These are phyloP conservation scores for Samsoniella hepiali DNA, from an alignment of 2,329 filamentous ascomycete species.

Conservation along the genomic window DNA sequence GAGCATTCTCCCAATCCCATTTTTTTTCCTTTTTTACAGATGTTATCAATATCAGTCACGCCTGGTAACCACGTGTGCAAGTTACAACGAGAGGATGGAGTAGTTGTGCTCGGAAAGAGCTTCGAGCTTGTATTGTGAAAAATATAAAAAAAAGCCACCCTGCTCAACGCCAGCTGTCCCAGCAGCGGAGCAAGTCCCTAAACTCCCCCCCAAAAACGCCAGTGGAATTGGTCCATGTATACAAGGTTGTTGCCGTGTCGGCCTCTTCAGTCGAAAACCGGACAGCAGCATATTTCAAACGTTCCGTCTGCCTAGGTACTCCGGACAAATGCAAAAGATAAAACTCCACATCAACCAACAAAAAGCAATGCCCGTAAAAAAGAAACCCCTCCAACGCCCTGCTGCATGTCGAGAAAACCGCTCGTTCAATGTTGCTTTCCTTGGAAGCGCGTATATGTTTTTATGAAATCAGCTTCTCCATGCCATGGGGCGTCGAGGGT, in stretches of 20 bases:
- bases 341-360: not conserved
- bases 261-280: not conserved
- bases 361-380: not conserved
- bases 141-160: not conserved
- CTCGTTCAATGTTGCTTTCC: not conserved
- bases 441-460: not conserved
- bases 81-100: too few relatives aligned
- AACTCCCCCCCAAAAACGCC: slow-evolving; percentile 15
- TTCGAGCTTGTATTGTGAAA: not conserved
- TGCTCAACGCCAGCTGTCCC: not conserved
- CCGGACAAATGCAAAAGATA: not conserved
- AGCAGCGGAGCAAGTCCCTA: not conserved
- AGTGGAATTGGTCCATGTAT: not conserved
- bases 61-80: too few relatives aligned
- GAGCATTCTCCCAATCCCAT: too few relatives aligned
- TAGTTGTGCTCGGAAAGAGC: too few relatives aligned
- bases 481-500: slow-evolving; percentile 38
- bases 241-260: not conserved
- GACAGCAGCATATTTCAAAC: not conserved
- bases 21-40: too few relatives aligned
- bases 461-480: slow-evolving; percentile 38
- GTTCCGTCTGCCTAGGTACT: not conserved
- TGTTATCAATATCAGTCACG: too few relatives aligned
- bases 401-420: not conserved
- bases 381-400: not conserved